Base-by-base conservation (phyloP, 2,329 filamentous ascomycete genomes). In the Cladophialophora chaetospira region DNA sequence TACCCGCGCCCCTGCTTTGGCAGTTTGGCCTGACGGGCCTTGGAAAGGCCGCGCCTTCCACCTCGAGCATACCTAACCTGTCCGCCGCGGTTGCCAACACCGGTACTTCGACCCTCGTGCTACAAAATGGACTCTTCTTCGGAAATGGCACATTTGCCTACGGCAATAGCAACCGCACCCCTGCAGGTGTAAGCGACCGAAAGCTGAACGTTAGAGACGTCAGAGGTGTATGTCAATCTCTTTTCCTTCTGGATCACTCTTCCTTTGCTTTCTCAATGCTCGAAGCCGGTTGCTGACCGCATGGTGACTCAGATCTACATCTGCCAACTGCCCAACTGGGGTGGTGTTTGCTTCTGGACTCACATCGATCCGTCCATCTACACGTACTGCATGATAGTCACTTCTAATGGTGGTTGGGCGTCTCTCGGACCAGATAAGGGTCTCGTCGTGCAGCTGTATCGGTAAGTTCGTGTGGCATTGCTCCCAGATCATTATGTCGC, bases 331-430 rank as follows among this genome's bases (percentile, higher is more conserved):
- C 40, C 49, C 5, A 25, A 53, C 26, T 53, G 49, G 49, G 9
- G 11, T 10, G 49, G 49, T 10, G 28, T 28, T 9, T 53, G 49
- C 29, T 53, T 53, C 38, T 45, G 49, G 49, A 44, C 38, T 2
- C 3, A 23, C 4, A 45, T 53, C 9, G n/a, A 26, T 15, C 23
- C 38, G 1, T 31, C 49, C 3, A 44, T 23, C 26, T 53, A 44
- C 40, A 45, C 31, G 15, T 19, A 44, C 26, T 53, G 49, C 19
- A 36, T 13, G 11, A 33, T 35, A 13, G 23, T 53, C 23, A 44
- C 40, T 3, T 43, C 49, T 2, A 21, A 5, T 13, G 38, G 40
- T 2, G 49, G 49, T 5, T 53, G 49, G 49, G 40, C 26, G 5
- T 53, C 49, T 1, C 13, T 53, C 11, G 49, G 49, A n/a, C 49